A percentile compares a stretch with the other conserved stretches of the same genome.
phyloP scores from a whole-genome alignment of 2,329 filamentous ascomycete genomes.

The Ophiostoma angusticollis region DNA sequence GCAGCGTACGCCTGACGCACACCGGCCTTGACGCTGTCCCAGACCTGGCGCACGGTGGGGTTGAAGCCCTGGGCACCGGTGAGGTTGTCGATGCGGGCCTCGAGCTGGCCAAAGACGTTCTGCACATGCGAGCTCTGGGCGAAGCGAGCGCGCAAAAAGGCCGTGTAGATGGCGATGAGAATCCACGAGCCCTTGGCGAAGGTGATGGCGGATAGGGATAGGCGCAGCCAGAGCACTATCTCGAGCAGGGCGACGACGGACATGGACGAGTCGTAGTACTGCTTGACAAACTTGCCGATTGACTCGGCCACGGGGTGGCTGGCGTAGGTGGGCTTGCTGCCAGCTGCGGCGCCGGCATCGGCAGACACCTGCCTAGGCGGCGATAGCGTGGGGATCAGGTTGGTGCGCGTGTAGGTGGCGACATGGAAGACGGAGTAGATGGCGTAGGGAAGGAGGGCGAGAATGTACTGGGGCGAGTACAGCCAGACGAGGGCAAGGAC shows the following conservation, averaged over 20 bases:
- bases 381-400: conserved; percentile 76
- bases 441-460: conserved; percentile 84
- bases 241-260: conserved; percentile 80
- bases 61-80: conserved; percentile 80
- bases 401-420: conserved; percentile 87
- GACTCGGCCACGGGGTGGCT: conserved; percentile 58
- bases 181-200: conserved; percentile 91
- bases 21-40: conserved; percentile 65
- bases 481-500: conserved; percentile 95
- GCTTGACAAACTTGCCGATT: conserved; percentile 90
- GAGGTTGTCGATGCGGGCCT: conserved; percentile 65
- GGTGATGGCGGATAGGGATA: conserved; percentile 67
- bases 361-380: conserved; percentile 46
- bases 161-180: conserved; percentile 70
- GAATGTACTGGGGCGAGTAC: conserved; percentile 72
- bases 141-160: conserved; percentile 83
- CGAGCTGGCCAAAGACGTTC: conserved; percentile 58
- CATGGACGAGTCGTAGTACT: conserved; percentile 97
- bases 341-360: conserved; percentile 36
- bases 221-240: conserved; percentile 72
- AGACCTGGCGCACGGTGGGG: conserved; percentile 63
- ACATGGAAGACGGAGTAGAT: conserved; percentile 99
- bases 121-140: conserved; percentile 90
- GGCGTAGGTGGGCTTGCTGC: conserved; percentile 36
- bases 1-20: conserved; percentile 63